Evolutionary conservation across 805 yeast genomes (phyloP), one percentile per base, ranked within the genome.

Genomic region (Yarrowia sp.): DNA sequence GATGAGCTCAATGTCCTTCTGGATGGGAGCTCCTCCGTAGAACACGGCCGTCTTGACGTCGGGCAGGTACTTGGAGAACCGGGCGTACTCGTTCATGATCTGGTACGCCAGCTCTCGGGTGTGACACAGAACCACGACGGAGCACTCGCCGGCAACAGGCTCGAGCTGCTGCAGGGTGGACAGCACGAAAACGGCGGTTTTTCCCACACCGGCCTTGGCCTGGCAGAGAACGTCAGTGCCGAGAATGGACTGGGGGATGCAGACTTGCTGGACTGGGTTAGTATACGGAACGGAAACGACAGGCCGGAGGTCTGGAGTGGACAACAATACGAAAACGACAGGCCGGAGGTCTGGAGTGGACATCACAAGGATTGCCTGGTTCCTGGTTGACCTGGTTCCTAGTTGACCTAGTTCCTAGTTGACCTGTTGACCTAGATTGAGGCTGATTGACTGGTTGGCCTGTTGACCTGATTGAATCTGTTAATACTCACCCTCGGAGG

Each of bases 181-280:
- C 73, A 93, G 83, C 67, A 93, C 98, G 72, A 93, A 93, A 65
- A 93, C 98, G 51, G 99, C 99, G 67, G 99, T 93, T 79, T 93
- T 93, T 87, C 99, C 99, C 71, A 95, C 83, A 89, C 99, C 99
- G 52, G 99, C 95, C 82, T 95, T 93, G 78, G 99, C 99, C 83
- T 93, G 99, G 82, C 99, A 95, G 71, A 93, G 81, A 66, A 93
- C 98, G 76, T 93, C 99, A 68, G 97, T 93, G 75, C 98, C 99
- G 72, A 93, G 88, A 75, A 93, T 91, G 65, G 98, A 90, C 81
- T 95, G 98, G 64, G 99, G 99, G 74, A 93, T 95, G 79, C 97
- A 90, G 71, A 91, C 93, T 82, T 93, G 99, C 82, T 93, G 99
- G 70, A 93, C 99, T 89, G 76, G 3, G 67, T 65, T 64, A 67